Evolutionary conservation across 768 basidiomycete species (phyloP), one percentile per base, ranked within the genome.

Genomic region (Tricholoma terreum): DNA sequence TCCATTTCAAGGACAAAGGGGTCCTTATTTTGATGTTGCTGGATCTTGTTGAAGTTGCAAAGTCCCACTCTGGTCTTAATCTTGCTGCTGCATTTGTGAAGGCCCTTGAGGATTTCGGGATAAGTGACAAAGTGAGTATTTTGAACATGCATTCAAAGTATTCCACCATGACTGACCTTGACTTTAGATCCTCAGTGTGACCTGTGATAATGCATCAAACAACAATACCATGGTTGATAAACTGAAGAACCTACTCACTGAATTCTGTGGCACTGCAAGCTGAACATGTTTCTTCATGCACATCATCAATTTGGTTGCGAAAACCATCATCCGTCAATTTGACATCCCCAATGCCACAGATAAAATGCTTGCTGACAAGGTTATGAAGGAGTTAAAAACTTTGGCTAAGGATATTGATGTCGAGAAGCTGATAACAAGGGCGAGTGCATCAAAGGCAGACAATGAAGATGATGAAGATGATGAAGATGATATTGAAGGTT

Each of bases 251-350:
- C 42, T 61, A 0, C 7, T 79, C 0, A 34, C 31, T 0, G 27
- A 21, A 0, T 76, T 71, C 49, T 51, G 56, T 5, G 71, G 72
- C 19, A 10, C 24, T 0, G 57, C 50, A 0, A 71, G 63, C 30
- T 71, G 63, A 2, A 67, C 63, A 0, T 50, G 64, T 0, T 80
- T 77, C 61, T 77, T 80, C 52, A 49, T 60, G 0, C 78, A 80
- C 50, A 63, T 74, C 6, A 14, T 76, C 22, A 77, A 75, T 42
- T 62, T 80, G 0, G 63, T 75, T 4, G 74, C 71, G 0, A 74
- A 76, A 43, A 61, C 57, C 1, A 15, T 76, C 0, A 21, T 79
- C 0, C 2, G 48, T 0, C 62, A 65, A 52, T 80, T 78, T 61
- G 73, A 79, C 19, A 31, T 68, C 21, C 62, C 64, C 1, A 61